Conservation (phyloP, 2,329 filamentous ascomycete genomes). For the Metarhizium robertsii region DNA sequence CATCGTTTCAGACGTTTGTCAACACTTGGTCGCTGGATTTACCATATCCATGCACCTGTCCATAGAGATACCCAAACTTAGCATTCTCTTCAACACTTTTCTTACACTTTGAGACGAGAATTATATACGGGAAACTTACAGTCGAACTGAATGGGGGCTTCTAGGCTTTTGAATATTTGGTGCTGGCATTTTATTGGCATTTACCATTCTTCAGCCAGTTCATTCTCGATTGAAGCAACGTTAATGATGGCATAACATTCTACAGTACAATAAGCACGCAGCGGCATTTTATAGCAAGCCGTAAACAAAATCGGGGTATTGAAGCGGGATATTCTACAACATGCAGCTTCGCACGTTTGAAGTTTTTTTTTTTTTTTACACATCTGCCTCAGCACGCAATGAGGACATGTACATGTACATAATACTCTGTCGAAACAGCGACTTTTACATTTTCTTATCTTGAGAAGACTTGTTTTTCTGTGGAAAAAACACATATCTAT, state of each 20-base stretch:
- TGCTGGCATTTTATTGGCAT: background rate
- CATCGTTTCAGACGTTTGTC: background rate
- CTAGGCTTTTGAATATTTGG: background rate
- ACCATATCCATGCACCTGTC: background rate
- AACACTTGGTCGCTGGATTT: background rate
- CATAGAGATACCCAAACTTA: conserved; percentile 4
- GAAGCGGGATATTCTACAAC: background rate
- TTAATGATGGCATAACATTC: background rate
- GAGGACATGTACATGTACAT: background rate
- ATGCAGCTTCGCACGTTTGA: background rate
- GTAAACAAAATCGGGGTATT: background rate
- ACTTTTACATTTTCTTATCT: background rate
- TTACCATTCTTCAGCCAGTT: background rate
- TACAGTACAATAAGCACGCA: background rate
- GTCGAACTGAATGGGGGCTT: background rate
- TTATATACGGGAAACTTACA: background rate
- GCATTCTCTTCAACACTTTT: background rate
- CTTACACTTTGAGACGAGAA: background rate
- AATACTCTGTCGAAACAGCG: background rate
- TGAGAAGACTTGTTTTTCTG: background rate
- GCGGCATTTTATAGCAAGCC: background rate
- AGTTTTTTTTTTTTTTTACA: background rate
- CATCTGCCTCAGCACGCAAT: background rate
- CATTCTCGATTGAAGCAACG: background rate
- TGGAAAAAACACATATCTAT: background rate